phyloP scores from a whole-genome alignment of 2,329 filamentous ascomycete species.

The Sporothrix euskadiensis region DNA sequence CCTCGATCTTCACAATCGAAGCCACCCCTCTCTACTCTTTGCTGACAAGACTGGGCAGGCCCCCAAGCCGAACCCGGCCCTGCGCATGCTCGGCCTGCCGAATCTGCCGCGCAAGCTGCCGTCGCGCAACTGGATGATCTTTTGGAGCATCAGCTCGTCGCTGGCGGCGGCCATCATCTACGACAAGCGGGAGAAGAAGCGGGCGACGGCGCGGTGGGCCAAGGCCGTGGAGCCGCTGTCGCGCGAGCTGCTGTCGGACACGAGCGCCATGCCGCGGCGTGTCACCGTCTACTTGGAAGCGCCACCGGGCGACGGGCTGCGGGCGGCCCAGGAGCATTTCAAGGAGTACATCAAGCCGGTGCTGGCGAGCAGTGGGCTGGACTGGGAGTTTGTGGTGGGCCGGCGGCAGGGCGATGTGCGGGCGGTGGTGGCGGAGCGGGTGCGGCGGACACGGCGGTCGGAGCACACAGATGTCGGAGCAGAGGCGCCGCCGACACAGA shows the following conservation, averaged over 20 bases:
- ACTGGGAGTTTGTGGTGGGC: constrained; percentile 96
- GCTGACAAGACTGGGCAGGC: neutral
- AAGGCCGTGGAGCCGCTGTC: constrained; percentile 82
- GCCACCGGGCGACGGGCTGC: constrained; percentile 82
- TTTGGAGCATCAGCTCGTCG: constrained; percentile 74
- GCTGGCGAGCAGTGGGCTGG: constrained; percentile 81
- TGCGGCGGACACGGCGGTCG: constrained; percentile 68
- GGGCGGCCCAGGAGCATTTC: constrained; percentile 89
- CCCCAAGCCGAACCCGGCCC: constrained; percentile 60
- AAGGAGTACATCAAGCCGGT: constrained; percentile 94
- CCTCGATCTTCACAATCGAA: neutral
- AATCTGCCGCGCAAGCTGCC: constrained; percentile 81
- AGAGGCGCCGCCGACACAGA: constrained; percentile 34
- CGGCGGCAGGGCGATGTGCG: constrained; percentile 89
- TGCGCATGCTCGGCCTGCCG: constrained; percentile 81
- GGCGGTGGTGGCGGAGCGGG: constrained; percentile 80
- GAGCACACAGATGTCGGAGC: constrained; percentile 45
- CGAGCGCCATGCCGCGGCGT: constrained; percentile 75
- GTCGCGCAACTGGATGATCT: constrained; percentile 97
- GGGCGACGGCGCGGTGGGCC: constrained; percentile 82
- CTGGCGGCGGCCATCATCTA: constrained; percentile 83
- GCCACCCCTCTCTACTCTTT: too few species aligned
- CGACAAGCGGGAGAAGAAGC: constrained; percentile 87
- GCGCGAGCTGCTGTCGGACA: constrained; percentile 66
- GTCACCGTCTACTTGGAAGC: constrained; percentile 83